These are phyloP conservation scores for Straminergon stramineum DNA, from an alignment of 225 moss, liverwort and hornwort species.

Conservation along the genomic window DNA sequence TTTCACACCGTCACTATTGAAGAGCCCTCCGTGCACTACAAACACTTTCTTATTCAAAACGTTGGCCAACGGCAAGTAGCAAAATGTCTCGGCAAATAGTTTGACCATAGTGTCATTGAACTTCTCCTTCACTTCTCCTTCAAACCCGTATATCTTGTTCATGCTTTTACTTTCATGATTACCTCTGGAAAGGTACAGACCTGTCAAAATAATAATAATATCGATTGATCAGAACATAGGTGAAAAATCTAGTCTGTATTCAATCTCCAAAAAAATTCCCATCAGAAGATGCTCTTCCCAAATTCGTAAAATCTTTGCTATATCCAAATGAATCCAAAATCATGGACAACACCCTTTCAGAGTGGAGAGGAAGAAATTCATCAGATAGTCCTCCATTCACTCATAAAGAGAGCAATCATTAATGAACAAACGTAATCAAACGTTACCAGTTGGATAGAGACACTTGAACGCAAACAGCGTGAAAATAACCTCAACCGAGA, in stretches of 20 bases:
- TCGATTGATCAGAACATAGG: background rate
- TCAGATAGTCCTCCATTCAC: background rate
- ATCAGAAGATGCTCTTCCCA: background rate
- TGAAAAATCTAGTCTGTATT: background rate
- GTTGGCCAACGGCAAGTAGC: conserved; percentile 82
- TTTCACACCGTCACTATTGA: conserved; percentile 91
- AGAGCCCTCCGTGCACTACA: conserved; percentile 94
- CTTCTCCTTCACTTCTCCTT: conserved; percentile 92
- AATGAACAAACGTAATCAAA: background rate
- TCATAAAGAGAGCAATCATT: background rate
- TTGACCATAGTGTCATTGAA: conserved; percentile 88
- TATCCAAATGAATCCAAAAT: background rate
- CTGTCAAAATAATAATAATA: conserved; percentile 20
- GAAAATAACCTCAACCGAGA: conserved; percentile 96
- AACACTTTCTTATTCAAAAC: conserved; percentile 90
- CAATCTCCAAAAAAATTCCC: background rate
- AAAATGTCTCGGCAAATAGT: conserved; percentile 93
- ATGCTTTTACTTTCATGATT: conserved; percentile 99
- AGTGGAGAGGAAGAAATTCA: background rate
- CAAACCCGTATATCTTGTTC: conserved; percentile 99
- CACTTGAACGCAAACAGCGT: conserved; percentile 99
- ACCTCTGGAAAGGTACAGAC: conserved; percentile 85
- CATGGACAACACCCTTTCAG: background rate
- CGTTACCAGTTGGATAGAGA: conserved; percentile 77
- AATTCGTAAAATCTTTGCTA: background rate